A percentile compares a stretch with the other conserved stretches of the same genome.
Conservation (phyloP, 129 eudicot species). For the sunflower (Helianthus annuus) region DNA sequence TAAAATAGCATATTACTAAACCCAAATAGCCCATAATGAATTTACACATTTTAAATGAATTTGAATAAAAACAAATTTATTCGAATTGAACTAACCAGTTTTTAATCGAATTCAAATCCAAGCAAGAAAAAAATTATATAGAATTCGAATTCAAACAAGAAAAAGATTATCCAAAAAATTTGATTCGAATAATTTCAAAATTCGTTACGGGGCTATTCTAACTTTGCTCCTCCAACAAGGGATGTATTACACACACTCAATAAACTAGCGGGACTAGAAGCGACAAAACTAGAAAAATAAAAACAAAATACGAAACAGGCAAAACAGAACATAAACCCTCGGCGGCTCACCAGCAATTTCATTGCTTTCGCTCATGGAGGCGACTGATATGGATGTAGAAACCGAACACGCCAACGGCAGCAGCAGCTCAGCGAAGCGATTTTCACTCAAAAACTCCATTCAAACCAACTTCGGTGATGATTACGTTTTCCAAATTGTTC, state of each 20-base stretch:
- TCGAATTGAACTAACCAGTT: too few species aligned
- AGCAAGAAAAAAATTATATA: too few species aligned
- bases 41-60: too few species aligned
- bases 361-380: slow-evolving; percentile 28
- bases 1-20: too few species aligned
- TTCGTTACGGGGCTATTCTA: too few species aligned
- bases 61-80: too few species aligned
- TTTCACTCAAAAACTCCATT: slow-evolving; percentile 68
- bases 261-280: not conserved
- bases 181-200: too few species aligned
- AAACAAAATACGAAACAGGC: not conserved
- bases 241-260: not conserved
- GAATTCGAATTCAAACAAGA: too few species aligned
- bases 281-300: not conserved
- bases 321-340: slow-evolving; percentile 39
- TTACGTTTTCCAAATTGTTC: slow-evolving; percentile 80
- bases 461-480: slow-evolving; percentile 97
- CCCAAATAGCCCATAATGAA: too few species aligned
- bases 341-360: slow-evolving; percentile 25
- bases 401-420: slow-evolving; percentile 22
- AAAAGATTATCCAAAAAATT: too few species aligned
- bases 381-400: slow-evolving; percentile 60
- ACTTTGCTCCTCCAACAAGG: not conserved
- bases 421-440: slow-evolving; percentile 38
- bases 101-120: too few species aligned